Evolutionary conservation across 164 flowering plant genomes (phyloP), one percentile per base, ranked within the genome.

Genomic region (Kingdonia uniflora): DNA sequence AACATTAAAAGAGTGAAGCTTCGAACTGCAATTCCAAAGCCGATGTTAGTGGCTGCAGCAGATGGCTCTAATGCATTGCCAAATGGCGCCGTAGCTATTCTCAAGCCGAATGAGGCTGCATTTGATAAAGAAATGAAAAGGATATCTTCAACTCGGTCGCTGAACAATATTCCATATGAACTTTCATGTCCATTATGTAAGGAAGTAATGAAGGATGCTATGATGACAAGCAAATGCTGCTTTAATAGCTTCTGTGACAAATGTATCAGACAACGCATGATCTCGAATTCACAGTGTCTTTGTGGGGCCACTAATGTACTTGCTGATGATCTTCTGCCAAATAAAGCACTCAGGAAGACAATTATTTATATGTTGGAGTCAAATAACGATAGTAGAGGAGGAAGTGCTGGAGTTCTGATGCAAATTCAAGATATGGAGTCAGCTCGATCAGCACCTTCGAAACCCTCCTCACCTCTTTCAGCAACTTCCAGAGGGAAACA

Each of bases 171-270:
- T 64, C 99, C 99, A 14, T 87, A 90, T 49, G 99, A 94, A 47
- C 80, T 89, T 8, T 82, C 66, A 53, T 94, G 99, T 50, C 99
- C 96, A 0, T 51, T 94, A 60, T 94, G 99, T 69, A 82, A 81
- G 64, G 85, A 87, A 75, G 95, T 94, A 19, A 89, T 94, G 96
- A 85, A 80, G 73, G 97, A 94, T 76, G 99, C 99, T 61, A 95
- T 87, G 8, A 70, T 94, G 38, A 81, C 97, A 23, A 84, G 96
- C 92, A 94, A 89, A 64, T 94, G 99, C 66, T 94, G 99, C 64
- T 89, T 86, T 42, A 74, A 64, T 17, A 94, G 96, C 64, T 94
- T 87, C 49, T 94, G 99, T 71, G 96, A 94, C 52, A 89, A 78
- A 73, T 94, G 99, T 71, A 87, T 94, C 23, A 74, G 99, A 52